A percentile compares a stretch with the other conserved stretches of the same genome.
Evolutionary conservation across 805 yeast species (phyloP).

Genomic region (Tetrapisispora fleetii): DNA sequence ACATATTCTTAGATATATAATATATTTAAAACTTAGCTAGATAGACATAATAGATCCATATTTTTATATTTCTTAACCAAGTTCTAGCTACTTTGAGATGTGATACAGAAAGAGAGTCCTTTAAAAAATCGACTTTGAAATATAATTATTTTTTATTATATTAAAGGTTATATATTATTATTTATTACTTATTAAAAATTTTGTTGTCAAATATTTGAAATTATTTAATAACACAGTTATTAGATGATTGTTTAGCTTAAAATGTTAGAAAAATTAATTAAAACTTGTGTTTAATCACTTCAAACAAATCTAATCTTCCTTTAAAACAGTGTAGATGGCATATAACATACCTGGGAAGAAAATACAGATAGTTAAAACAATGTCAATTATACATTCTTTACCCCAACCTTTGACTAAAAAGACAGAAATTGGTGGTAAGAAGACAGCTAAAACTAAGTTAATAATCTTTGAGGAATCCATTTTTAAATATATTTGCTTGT

Average conservation of each 20-base stretch:
- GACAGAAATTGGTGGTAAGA: slow-evolving; percentile 70
- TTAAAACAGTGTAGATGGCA: slow-evolving; percentile 50
- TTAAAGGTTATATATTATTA: not conserved
- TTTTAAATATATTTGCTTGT: not conserved
- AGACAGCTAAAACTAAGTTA: slow-evolving; percentile 34
- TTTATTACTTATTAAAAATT: not conserved
- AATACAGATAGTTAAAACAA: slow-evolving; percentile 35
- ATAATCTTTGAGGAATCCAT: slow-evolving; percentile 3
- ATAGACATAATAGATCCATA: too few species aligned
- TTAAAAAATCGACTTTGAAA: too few species aligned
- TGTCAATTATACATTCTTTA: slow-evolving; percentile 50
- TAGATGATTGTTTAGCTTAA: not conserved
- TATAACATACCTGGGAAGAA: slow-evolving; percentile 73
- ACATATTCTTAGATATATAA: not conserved
- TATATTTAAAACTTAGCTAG: not conserved
- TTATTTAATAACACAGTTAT: too few species aligned
- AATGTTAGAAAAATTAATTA: not conserved
- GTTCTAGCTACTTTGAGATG: too few species aligned
- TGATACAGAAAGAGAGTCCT: too few species aligned
- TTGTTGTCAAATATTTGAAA: not conserved
- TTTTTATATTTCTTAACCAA: too few species aligned
- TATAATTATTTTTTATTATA: too few species aligned
- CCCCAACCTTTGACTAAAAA: slow-evolving; percentile 57
- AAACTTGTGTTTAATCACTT: not conserved
- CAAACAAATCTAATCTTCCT: not conserved